Conservation (phyloP, 805 yeast species). For the Candida glaebosa region DNA sequence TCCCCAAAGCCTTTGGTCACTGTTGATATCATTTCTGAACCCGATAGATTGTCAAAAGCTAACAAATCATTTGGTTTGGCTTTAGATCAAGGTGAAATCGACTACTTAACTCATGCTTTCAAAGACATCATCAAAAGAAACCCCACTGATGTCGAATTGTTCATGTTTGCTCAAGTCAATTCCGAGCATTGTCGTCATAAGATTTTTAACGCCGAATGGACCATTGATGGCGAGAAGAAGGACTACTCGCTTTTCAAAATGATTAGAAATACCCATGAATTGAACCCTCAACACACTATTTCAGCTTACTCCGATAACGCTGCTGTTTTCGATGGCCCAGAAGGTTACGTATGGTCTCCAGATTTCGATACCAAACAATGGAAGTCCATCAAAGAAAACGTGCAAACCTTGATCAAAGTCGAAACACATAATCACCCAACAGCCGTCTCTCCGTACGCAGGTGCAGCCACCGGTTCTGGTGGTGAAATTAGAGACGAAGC, state of each 20-base stretch:
- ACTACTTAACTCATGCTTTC: conserved; percentile 81
- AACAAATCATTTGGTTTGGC: conserved; percentile 88
- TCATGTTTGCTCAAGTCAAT: conserved; percentile 99
- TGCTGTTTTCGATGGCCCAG: conserved; percentile 86
- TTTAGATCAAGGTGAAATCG: conserved; percentile 90
- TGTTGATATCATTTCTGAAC: conserved; percentile 58
- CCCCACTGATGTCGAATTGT: conserved; percentile 96
- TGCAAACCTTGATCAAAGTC: conserved; percentile 89
- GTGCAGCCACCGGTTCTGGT: conserved; percentile 99
- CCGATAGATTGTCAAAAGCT: conserved; percentile 64
- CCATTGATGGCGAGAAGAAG: conserved; percentile 77
- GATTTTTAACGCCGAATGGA: conserved; percentile 98
- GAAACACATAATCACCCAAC: conserved; percentile 99
- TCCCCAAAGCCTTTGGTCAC: conserved; percentile 78
- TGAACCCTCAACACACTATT: conserved; percentile 76
- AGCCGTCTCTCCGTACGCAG: conserved; percentile 98
- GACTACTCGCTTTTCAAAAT: conserved; percentile 79
- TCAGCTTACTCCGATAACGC: conserved; percentile 98
- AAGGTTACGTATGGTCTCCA: conserved; percentile 77
- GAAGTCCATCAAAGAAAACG: conserved; percentile 70
- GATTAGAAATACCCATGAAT: conserved; percentile 90
- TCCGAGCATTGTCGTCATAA: conserved; percentile 99
- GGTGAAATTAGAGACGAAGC: conserved; percentile 99
- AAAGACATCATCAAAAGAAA: conserved; percentile 72
- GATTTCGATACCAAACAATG: conserved; percentile 69